Evolutionary conservation across 352 stramenopile genomes (phyloP).

Genomic region (Peronospora destructor): DNA sequence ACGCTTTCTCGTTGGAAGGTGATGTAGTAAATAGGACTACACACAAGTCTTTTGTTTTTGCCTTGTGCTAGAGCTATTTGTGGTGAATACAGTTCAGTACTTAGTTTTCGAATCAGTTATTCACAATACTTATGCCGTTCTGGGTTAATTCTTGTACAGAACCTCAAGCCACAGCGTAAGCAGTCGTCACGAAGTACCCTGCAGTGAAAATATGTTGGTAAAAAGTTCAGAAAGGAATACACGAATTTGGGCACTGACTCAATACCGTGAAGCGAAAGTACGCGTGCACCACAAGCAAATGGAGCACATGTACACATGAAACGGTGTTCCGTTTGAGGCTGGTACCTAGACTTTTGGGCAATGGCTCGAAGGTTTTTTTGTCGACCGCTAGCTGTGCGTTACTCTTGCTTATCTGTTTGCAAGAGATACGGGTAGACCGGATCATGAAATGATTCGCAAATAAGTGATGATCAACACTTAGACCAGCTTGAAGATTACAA

Average conservation of each 20-base stretch:
- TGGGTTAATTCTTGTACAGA: slow-evolving; percentile 55
- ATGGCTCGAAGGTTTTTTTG: slow-evolving; percentile 54
- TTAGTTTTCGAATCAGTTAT: background rate
- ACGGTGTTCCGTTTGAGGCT: slow-evolving; percentile 66
- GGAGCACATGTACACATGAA: too few species aligned
- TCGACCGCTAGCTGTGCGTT: slow-evolving; percentile 24
- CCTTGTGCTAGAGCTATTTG: slow-evolving; percentile 60
- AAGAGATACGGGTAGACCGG: slow-evolving; percentile 25
- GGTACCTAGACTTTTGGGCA: slow-evolving; percentile 61
- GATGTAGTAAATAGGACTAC: too few species aligned
- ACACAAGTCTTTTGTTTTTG: slow-evolving; percentile 55
- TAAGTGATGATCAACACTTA: slow-evolving; percentile 17
- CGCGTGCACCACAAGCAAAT: slow-evolving; percentile 61
- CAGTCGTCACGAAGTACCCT: slow-evolving; percentile 40
- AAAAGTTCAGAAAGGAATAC: slow-evolving; percentile 58
- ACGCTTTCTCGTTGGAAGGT: too few species aligned
- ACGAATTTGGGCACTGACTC: slow-evolving; percentile 62
- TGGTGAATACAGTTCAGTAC: background rate
- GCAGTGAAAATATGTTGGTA: slow-evolving; percentile 63
- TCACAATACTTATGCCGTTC: slow-evolving; percentile 19
- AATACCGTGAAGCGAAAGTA: slow-evolving; percentile 68
- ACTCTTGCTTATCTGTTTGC: slow-evolving; percentile 14
- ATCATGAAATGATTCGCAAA: slow-evolving; percentile 26
- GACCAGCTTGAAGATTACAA: too few species aligned
- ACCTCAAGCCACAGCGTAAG: slow-evolving; percentile 54